Base-by-base conservation (phyloP, 2,329 filamentous ascomycete genomes). In the Aspergillus aculeatus region DNA sequence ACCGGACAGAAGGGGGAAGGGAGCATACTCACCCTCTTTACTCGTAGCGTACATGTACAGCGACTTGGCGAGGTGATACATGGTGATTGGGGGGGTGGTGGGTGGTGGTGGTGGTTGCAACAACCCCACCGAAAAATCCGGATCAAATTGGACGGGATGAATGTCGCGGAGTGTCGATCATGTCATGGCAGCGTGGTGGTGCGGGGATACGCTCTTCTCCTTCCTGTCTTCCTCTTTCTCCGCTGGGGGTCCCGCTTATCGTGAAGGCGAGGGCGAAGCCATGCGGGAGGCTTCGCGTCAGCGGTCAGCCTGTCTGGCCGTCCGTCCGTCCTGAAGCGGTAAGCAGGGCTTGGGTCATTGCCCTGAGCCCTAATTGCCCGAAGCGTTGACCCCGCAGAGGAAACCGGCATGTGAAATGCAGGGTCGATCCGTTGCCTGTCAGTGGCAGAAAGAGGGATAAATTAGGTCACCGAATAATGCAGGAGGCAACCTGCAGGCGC, bases 41-140 rank as follows among this genome's bases (percentile, higher is more conserved):
- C 92, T 96, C 19, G 94, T 98, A 59, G 92, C 94, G 75, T 96
- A 91, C 70, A 95, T 86, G 79, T 98, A 99, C 60, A 99, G 83
- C 61, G 92, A 93, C 77, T 97, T 97, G 72, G 91, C 88, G 69
- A 99, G 87, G 80, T 98, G 94, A 81, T 97, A 98, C 94, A 97
- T 97, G 60, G 65, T 19, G 32, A 35, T 16, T 10, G 74, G 66
- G 68, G 63, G 63, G 63, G 12, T 74, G 66, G 26, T 59, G 57
- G 61, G 26, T 59, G 57, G 61, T 62, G 63, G 12, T 74, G 66
- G 26, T 59, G 57, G 61, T 62, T 65, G 62, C 62, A 62, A 60
- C 54, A 61, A 61, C 62, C 58, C 59, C 57, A 66, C 62, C 60
- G 50, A 50, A 44, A n/a, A 47, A 52, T 50, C 35, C 51, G 52